phyloP scores from a whole-genome alignment of 2,329 filamentous ascomycete species.

The Fusarium sp. region DNA sequence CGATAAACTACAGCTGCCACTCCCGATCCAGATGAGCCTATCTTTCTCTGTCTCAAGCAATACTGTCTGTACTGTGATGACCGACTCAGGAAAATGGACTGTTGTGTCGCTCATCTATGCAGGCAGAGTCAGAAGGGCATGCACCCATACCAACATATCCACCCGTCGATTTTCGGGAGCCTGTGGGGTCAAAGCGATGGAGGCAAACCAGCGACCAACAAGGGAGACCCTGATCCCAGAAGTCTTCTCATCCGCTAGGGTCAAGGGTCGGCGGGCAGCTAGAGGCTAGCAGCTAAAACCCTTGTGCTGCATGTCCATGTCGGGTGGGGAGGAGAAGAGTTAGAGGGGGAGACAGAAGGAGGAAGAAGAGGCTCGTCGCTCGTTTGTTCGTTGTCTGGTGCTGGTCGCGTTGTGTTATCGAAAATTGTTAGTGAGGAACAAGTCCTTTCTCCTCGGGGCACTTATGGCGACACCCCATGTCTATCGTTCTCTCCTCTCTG shows the following conservation, averaged over 20 bases:
- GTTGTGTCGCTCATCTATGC: constrained; percentile 17
- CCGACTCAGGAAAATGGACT: not conserved
- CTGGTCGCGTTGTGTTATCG: constrained; percentile 2
- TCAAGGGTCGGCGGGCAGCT: constrained; percentile 34
- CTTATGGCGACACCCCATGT: constrained; percentile 35
- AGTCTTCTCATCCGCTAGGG: constrained; percentile 33
- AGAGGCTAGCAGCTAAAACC: constrained; percentile 22
- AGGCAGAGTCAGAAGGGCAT: constrained; percentile 40
- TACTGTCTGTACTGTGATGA: not conserved
- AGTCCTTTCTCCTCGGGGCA: constrained; percentile 21
- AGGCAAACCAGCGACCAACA: constrained; percentile 27
- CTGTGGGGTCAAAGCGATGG: constrained; percentile 39
- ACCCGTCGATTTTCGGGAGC: constrained; percentile 40
- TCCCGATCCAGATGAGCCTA: constrained; percentile 25
- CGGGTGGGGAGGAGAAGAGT: constrained; percentile 18
- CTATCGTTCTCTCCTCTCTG: constrained; percentile 2
- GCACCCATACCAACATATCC: constrained; percentile 28
- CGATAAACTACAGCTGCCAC: constrained; percentile 14
- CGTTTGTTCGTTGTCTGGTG: not conserved
- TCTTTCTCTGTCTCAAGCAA: not conserved
- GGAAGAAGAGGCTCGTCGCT: constrained; percentile 28
- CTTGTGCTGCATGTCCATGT: constrained; percentile 19
- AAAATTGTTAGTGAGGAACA: constrained; percentile 48
- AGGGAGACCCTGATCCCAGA: constrained; percentile 35
- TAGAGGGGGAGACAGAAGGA: constrained; percentile 16